Evolutionary conservation across 345 rosid genomes (phyloP).

Genomic region (Syzygium aqueum): DNA sequence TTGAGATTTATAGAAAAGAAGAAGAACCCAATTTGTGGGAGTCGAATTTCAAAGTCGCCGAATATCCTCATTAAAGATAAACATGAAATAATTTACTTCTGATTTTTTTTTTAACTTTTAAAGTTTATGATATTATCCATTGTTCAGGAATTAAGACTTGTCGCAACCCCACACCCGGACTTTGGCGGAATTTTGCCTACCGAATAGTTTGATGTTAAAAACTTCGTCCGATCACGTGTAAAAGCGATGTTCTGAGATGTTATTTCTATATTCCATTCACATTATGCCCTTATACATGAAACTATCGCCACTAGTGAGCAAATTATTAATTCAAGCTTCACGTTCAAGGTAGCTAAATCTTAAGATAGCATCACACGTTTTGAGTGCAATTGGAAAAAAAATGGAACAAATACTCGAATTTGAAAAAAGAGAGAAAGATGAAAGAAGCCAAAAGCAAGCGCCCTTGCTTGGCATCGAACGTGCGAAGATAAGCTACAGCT

Average conservation of each 20-base stretch:
- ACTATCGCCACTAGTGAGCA: not conserved
- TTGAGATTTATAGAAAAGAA: not conserved
- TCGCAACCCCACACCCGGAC: accelerated
- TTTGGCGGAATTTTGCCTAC: not conserved
- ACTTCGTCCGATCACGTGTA: not conserved
- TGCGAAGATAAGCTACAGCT: not conserved
- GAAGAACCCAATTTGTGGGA: not conserved
- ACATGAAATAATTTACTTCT: not conserved
- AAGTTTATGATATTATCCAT: not conserved
- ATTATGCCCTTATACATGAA: not conserved
- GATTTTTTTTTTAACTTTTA: accelerated
- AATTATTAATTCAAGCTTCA: not conserved
- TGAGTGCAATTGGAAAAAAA: not conserved
- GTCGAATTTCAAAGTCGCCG: not conserved
- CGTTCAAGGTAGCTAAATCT: not conserved
- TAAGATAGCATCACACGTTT: not conserved
- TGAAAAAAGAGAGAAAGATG: not conserved
- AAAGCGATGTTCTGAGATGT: not conserved
- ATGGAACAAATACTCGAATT: not conserved
- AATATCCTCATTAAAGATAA: not conserved
- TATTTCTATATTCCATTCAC: not conserved
- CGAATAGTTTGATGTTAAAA: not conserved
- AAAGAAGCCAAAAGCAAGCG: not conserved
- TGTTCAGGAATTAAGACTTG: not conserved
- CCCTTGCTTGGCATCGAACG: not conserved